Base-by-base conservation (phyloP, 2,329 filamentous ascomycete genomes). In the Paracamarosporium sp. region DNA sequence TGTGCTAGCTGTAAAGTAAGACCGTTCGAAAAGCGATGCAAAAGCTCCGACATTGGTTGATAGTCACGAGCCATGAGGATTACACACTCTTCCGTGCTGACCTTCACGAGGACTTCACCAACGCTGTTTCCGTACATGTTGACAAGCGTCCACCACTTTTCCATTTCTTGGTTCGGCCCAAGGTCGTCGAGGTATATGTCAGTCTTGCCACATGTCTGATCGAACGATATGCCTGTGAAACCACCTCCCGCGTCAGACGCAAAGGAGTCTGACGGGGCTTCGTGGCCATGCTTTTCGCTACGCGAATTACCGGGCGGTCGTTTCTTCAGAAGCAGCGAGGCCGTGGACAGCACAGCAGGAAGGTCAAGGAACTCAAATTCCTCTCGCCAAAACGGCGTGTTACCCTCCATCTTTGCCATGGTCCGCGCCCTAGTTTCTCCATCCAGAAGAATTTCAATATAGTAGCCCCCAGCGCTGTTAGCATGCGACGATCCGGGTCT, bases 11-110 rank as follows among this genome's bases (percentile, higher is more conserved):
- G 90, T 35, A 91, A 83, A 0, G 94, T 97, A 55, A 99, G 81
- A 0, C 91, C 91, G 31, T 90, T 90, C 36, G 88, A 87, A 73
- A 98, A 97, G 5, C 88, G 87, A 69, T 97, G 93, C 27, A 99
- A 81, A 27, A 97, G 81, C 62, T 95, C 89, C 1, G 90, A 91
- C 57, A 99, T 83, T 2, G 88, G 86, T 66, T 90, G 84, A 75
- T 99, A 99, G 72, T 98, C 92, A 57, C 90, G 87, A 6, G 89
- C 87, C 78, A 96, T 89, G 35, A 99, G 83, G 9, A 98, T 93
- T 6, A 96, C 90, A 48, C 95, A 87, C 77, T 99, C 94, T 53
- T 97, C 92, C 63, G 95, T 88, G 43, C 89, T 88, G 22, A 96
- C 83, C 70, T 88, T 92, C 77, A 97, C 86, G 50, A 96, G 83